Conservation (phyloP, 2,329 filamentous ascomycete species). For the Ceratocystiopsis sp. region DNA sequence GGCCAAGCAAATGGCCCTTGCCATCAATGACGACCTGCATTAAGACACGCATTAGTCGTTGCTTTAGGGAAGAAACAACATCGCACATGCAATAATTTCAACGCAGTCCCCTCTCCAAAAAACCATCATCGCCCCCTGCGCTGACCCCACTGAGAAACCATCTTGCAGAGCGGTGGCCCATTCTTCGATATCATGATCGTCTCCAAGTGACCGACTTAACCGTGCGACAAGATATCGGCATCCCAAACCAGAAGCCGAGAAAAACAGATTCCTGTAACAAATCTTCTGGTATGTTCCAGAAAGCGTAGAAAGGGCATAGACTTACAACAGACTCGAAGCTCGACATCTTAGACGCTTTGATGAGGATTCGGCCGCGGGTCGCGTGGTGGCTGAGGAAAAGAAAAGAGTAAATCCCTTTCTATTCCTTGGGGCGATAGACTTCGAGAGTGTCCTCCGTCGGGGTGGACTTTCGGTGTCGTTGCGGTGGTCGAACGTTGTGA, state of each 20-base stretch:
- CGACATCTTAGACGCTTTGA: constrained; percentile 34
- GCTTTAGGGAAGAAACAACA: too few species aligned
- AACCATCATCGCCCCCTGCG: too few species aligned
- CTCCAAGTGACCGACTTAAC: too few species aligned
- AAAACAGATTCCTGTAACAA: neutral
- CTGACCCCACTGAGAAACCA: too few species aligned
- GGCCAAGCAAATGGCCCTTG: constrained; percentile 99
- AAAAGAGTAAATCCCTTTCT: constrained; percentile 5
- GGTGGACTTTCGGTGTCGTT: constrained; percentile 3
- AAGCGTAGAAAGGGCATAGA: constrained; percentile 16
- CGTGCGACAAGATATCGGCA: too few species aligned
- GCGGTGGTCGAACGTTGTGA: constrained; percentile 2
- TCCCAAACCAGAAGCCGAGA: constrained; percentile 4
- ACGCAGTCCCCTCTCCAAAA: too few species aligned
- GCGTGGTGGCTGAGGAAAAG: constrained; percentile 1
- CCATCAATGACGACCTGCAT: constrained; percentile 92
- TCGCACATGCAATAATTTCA: too few species aligned
- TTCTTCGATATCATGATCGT: too few species aligned
- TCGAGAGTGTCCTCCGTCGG: constrained; percentile 2
- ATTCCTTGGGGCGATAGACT: neutral
- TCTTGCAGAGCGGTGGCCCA: too few species aligned
- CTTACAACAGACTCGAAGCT: constrained; percentile 56
- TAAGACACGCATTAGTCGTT: neutral
- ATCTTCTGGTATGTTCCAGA: neutral
- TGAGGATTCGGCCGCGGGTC: constrained; percentile 6